Base-by-base conservation (phyloP, 179 eudicot genomes). In the Silene coronaria region DNA sequence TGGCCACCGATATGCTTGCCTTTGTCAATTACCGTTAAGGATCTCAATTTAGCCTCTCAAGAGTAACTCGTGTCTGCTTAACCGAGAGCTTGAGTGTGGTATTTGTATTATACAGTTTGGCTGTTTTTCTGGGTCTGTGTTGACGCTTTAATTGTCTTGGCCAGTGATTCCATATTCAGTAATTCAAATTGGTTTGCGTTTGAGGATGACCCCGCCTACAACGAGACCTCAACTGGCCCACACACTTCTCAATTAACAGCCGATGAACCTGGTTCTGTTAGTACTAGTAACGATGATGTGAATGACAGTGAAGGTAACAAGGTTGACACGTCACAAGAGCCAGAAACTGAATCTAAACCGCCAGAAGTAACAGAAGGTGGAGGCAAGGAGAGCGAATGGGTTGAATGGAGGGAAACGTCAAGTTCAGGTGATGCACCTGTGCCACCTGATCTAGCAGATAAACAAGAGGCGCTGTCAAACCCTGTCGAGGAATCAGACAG, bases 151-250 rank as follows among this genome's bases (percentile, higher is more conserved):
- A 10, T 67, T 10, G 14, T 21, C 58, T 26, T 72, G 69, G 45
- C n/a, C 89, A 90, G 96, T 69, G 88, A 91, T 23, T 91, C 96
- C 32, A 84, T 89, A 27, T 89, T 92, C 72, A 92, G 91, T 28
- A 88, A 91, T 81, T 85, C 97, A 75, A 85, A 91, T 79, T 92
- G 96, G 96, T 89, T 92, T 80, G 96, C 93, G 70, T 89, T 90
- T 68, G 96, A 86, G 83, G 94, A 91, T 30, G 84, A 86, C 32
- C 83, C 77, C 63, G 74, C 26, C 48, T 73, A 65, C 59, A 71
- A 84, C 28, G 92, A 89, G 62, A 83, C 66, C 8, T 46, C 80
- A 75, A 78, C 80, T 68, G 86, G 73, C 46, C 75, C 89, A 12
- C 76, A 74, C 75, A 81, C 88, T 77, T 86, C 96, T 32, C 82